These are phyloP conservation scores for Yarrowia keelungensis DNA, from an alignment of 805 yeast genomes.

Conservation along the genomic window DNA sequence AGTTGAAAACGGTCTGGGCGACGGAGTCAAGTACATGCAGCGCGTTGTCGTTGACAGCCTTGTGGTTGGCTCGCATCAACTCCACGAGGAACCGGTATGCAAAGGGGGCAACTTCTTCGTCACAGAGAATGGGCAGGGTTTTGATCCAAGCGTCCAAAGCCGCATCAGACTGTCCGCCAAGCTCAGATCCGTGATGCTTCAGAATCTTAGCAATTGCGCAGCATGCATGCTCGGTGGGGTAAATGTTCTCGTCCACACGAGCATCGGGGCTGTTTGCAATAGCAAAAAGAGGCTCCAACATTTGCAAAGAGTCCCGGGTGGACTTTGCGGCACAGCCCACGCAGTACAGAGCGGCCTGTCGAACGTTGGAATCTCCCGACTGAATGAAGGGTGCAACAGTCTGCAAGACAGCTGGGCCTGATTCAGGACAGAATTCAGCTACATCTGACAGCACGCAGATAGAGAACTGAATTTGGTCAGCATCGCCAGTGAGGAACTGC, in stretches of 20 bases:
- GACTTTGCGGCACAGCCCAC: slow-evolving; percentile 86
- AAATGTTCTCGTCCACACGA: slow-evolving; percentile 79
- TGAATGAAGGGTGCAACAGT: slow-evolving; percentile 67
- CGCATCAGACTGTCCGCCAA: slow-evolving; percentile 60
- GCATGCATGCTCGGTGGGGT: slow-evolving; percentile 86
- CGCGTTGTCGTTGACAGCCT: slow-evolving; percentile 60
- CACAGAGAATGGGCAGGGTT: slow-evolving; percentile 80
- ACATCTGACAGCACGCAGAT: slow-evolving; percentile 80
- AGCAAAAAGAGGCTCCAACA: slow-evolving; percentile 76
- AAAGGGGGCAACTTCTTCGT: slow-evolving; percentile 87
- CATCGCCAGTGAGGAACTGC: slow-evolving; percentile 65
- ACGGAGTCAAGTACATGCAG: slow-evolving; percentile 72
- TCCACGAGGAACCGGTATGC: slow-evolving; percentile 78
- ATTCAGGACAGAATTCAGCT: slow-evolving; percentile 61
- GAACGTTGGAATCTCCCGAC: slow-evolving; percentile 58
- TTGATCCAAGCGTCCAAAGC: slow-evolving; percentile 79
- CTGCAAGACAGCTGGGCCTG: slow-evolving; percentile 69
- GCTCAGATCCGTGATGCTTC: slow-evolving; percentile 66
- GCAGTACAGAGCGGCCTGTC: slow-evolving; percentile 86
- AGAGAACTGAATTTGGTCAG: slow-evolving; percentile 76
- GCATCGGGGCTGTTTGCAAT: slow-evolving; percentile 80
- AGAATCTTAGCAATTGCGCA: slow-evolving; percentile 85
- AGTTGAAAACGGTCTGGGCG: slow-evolving; percentile 74
- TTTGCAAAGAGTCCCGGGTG: slow-evolving; percentile 72
- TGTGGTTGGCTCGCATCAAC: slow-evolving; percentile 71